These are phyloP conservation scores for Pleodorina starrii DNA, from an alignment of 139 green algal species.

Conservation along the genomic window DNA sequence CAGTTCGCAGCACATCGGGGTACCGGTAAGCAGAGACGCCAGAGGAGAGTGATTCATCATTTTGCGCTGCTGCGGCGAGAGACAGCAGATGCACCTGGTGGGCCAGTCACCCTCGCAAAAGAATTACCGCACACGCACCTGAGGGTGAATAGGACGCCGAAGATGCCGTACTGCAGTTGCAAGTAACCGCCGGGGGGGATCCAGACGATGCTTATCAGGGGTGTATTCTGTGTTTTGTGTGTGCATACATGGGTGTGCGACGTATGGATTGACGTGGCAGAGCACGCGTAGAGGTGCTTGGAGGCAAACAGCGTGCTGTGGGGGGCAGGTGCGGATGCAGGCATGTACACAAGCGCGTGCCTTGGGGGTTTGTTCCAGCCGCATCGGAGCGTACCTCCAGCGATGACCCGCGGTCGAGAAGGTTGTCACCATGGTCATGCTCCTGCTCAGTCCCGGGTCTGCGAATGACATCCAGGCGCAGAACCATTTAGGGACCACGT, in stretches of 20 bases:
- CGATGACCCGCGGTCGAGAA: neutral
- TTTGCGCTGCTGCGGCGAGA: too few species aligned
- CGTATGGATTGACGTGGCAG: neutral
- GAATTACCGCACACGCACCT: neutral
- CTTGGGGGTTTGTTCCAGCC: too few species aligned
- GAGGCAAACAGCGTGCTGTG: neutral
- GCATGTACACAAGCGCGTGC: too few species aligned
- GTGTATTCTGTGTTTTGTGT: neutral
- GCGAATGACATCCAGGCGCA: neutral
- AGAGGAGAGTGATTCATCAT: too few species aligned
- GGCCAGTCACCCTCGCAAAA: too few species aligned
- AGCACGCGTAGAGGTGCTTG: neutral
- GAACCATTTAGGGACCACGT: neutral
- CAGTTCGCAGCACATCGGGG: too few species aligned
- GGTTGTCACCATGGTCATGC: neutral
- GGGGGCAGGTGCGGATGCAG: neutral
- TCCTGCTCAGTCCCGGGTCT: neutral
- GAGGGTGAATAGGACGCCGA: constrained; percentile 19
- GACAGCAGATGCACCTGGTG: too few species aligned
- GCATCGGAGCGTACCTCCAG: neutral
- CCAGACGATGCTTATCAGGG: neutral
- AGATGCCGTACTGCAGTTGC: constrained; percentile 16
- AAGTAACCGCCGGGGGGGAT: neutral
- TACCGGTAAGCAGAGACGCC: too few species aligned
- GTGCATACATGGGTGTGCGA: neutral